Conservation (phyloP, 2,329 filamentous ascomycete genomes). For the Fusarium floridanum region DNA sequence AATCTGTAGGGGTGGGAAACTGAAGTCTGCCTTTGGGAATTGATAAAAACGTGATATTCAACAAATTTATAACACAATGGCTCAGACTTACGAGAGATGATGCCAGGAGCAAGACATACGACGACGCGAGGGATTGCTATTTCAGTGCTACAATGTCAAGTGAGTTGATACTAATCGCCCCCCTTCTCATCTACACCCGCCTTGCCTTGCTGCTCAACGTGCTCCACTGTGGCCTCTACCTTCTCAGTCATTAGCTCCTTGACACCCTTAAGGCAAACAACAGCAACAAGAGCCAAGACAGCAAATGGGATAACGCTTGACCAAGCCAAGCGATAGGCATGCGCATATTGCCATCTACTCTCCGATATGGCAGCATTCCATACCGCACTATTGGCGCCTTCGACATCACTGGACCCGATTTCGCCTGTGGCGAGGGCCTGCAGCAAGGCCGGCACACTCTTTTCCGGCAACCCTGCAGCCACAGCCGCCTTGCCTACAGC, state of each 20-base stretch:
- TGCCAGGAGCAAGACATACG: not conserved
- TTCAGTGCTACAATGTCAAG: not conserved
- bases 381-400: slow-evolving; percentile 7
- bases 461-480: slow-evolving; percentile 9
- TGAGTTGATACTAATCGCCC: not conserved
- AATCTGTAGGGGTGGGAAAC: not conserved
- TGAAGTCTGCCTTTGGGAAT: not conserved
- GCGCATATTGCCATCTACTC: slow-evolving; percentile 16
- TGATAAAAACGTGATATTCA: not conserved
- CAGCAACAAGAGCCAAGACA: slow-evolving; percentile 13
- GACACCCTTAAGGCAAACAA: slow-evolving; percentile 6
- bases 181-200: slow-evolving; percentile 4
- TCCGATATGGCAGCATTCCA: slow-evolving; percentile 12
- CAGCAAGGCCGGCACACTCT: slow-evolving; percentile 15
- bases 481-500: slow-evolving; percentile 4
- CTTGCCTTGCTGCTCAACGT: not conserved
- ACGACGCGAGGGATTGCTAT: not conserved
- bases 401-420: slow-evolving; percentile 6
- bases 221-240: slow-evolving; percentile 14
- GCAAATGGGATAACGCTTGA: slow-evolving; percentile 13
- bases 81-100: not conserved
- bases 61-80: not conserved
- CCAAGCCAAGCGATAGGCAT: slow-evolving; percentile 15
- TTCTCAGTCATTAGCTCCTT: slow-evolving; percentile 17
- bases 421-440: slow-evolving; percentile 5